Conservation (phyloP, 23 red algal genomes). For the Cyanidiococcus yangmingshanensis region DNA sequence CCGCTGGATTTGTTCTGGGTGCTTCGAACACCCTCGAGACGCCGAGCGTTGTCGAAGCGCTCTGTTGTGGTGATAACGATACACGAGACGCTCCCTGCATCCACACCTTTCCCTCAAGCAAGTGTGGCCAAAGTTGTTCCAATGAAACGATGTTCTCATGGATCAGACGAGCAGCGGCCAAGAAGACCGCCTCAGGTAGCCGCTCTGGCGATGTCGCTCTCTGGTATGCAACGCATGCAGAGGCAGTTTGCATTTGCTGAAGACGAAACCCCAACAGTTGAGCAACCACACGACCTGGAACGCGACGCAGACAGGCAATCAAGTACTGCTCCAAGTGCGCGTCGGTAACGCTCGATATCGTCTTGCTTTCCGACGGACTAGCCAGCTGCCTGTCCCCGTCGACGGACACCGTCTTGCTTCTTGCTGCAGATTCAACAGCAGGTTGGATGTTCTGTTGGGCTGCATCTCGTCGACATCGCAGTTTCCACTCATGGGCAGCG, state of each 20-base stretch:
- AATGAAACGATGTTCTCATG: background rate
- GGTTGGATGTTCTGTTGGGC: background rate
- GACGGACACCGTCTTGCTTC: background rate
- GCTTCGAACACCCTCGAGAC: no score
- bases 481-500: background rate
- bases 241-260: background rate
- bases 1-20: background rate
- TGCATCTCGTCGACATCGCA: background rate
- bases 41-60: background rate
- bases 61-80: background rate
- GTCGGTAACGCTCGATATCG: background rate
- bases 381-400: background rate
- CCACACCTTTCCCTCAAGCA: background rate
- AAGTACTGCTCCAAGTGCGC: background rate
- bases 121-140: background rate
- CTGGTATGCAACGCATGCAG: background rate
- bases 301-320: background rate
- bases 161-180: background rate
- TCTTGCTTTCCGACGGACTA: background rate
- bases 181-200: background rate
- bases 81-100: background rate
- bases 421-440: background rate
- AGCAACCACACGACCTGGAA: background rate
- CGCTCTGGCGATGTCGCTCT: background rate
- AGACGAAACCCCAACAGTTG: slow-evolving; percentile 15